Percentiles rank a stretch among this genome's conserved stretches.
Conservation (phyloP, 768 basidiomycete species). For the Amyloporia xantha region DNA sequence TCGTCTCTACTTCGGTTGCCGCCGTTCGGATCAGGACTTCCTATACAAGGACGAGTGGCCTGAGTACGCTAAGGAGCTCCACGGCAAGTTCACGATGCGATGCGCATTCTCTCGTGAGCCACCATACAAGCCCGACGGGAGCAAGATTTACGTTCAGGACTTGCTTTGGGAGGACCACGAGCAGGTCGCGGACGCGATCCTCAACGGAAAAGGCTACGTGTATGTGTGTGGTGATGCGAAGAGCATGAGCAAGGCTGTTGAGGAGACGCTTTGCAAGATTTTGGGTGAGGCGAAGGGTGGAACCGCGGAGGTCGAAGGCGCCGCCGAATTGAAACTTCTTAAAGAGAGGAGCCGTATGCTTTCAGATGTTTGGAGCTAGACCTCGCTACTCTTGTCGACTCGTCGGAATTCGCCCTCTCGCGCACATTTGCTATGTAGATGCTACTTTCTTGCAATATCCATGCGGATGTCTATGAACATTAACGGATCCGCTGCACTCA, state of each 20-base stretch:
- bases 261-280: slow-evolving; percentile 77
- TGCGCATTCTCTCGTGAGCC: slow-evolving; percentile 88
- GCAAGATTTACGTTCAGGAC: slow-evolving; percentile 99
- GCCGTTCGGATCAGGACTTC: slow-evolving; percentile 83
- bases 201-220: slow-evolving; percentile 93
- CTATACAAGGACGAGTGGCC: slow-evolving; percentile 96
- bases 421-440: too few species aligned
- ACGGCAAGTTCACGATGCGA: slow-evolving; percentile 87
- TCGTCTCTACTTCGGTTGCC: slow-evolving; percentile 94
- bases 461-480: too few species aligned
- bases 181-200: slow-evolving; percentile 79
- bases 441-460: too few species aligned
- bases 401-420: not conserved
- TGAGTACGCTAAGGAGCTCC: slow-evolving; percentile 74
- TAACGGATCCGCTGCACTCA: too few species aligned
- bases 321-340: slow-evolving; percentile 86
- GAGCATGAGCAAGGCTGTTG: slow-evolving; percentile 93
- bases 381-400: not conserved
- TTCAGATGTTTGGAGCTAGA: slow-evolving; percentile 69
- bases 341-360: slow-evolving; percentile 90
- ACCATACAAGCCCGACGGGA: slow-evolving; percentile 80
- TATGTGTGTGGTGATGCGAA: slow-evolving; percentile 98
- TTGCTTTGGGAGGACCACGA: slow-evolving; percentile 83
- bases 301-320: slow-evolving; percentile 78
- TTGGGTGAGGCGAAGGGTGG: slow-evolving; percentile 95